Conservation (phyloP, 2,329 filamentous ascomycete species). For the Dothistroma septosporum region DNA sequence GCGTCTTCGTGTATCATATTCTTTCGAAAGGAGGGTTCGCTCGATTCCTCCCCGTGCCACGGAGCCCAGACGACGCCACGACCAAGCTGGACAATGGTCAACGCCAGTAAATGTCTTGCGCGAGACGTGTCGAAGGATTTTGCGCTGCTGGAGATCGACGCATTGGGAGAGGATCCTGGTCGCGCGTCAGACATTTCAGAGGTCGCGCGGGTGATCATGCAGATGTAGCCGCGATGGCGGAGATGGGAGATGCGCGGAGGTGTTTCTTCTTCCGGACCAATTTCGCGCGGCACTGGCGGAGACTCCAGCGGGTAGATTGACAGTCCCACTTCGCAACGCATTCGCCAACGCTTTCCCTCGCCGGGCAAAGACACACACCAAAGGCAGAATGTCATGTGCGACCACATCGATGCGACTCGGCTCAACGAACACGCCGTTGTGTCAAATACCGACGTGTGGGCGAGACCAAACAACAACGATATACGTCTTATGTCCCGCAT, state of each 20-base stretch:
- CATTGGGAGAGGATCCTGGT: neutral
- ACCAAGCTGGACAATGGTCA: neutral
- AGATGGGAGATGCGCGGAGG: neutral
- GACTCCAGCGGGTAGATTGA: conserved; percentile 9
- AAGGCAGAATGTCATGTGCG: neutral
- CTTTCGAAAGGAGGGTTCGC: conserved; percentile 5
- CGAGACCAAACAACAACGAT: too few species aligned
- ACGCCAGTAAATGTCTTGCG: neutral
- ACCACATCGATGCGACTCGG: neutral
- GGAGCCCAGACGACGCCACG: neutral
- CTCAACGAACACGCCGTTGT: neutral
- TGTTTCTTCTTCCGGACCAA: conserved; percentile 1
- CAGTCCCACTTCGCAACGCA: conserved; percentile 7
- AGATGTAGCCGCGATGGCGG: conserved; percentile 1
- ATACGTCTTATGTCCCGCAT: too few species aligned
- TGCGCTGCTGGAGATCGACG: neutral
- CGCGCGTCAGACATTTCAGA: neutral
- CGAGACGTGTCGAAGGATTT: neutral
- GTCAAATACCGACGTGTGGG: neutral
- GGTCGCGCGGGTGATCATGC: neutral
- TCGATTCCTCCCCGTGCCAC: conserved; percentile 5
- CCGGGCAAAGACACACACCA: neutral
- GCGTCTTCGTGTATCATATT: conserved; percentile 6
- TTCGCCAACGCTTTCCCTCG: neutral
- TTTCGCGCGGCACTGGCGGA: neutral